These are phyloP conservation scores for Ophiostoma tasmaniense DNA, from an alignment of 2,329 filamentous ascomycete genomes.

Conservation along the genomic window DNA sequence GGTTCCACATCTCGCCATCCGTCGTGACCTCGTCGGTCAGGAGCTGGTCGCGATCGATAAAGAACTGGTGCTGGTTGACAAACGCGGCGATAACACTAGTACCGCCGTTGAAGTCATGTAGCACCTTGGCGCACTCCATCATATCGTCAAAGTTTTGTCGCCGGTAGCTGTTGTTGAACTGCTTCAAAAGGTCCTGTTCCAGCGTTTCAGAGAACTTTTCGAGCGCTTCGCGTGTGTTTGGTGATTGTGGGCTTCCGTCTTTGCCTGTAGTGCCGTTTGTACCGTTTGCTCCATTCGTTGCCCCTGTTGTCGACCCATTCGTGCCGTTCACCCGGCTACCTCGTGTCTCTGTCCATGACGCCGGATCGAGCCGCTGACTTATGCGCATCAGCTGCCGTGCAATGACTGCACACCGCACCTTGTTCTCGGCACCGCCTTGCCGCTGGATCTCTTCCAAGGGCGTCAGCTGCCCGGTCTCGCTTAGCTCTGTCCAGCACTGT, in stretches of 20 bases:
- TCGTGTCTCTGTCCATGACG: conserved; percentile 59
- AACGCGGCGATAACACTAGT: conserved; percentile 92
- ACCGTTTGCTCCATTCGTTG: conserved; percentile 29
- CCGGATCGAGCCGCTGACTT: conserved; percentile 78
- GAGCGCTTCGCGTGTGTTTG: conserved; percentile 77
- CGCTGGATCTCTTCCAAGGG: conserved; percentile 82
- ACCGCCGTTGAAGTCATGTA: conserved; percentile 93
- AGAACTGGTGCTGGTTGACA: conserved; percentile 98
- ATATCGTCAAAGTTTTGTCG: conserved; percentile 95
- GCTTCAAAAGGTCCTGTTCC: conserved; percentile 88
- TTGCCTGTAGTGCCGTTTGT: conserved; percentile 29
- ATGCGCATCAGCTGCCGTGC: conserved; percentile 89
- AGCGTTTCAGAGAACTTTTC: conserved; percentile 95
- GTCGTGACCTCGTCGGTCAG: conserved; percentile 75
- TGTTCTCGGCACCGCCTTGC: conserved; percentile 79
- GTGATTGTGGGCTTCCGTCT: conserved; percentile 27
- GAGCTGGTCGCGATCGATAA: conserved; percentile 90
- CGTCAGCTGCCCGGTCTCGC: conserved; percentile 76
- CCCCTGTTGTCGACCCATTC: conserved; percentile 32
- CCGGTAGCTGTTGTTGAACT: conserved; percentile 95
- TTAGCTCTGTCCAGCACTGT: conserved; percentile 94
- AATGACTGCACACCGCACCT: conserved; percentile 88
- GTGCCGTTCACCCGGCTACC: conserved; percentile 39
- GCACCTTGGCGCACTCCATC: conserved; percentile 89
- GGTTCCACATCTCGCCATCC: conserved; percentile 77